A percentile compares a stretch with the other conserved stretches of the same genome.
phyloP scores from a whole-genome alignment of 345 rosid genomes.

The Hibiscus trionum region DNA sequence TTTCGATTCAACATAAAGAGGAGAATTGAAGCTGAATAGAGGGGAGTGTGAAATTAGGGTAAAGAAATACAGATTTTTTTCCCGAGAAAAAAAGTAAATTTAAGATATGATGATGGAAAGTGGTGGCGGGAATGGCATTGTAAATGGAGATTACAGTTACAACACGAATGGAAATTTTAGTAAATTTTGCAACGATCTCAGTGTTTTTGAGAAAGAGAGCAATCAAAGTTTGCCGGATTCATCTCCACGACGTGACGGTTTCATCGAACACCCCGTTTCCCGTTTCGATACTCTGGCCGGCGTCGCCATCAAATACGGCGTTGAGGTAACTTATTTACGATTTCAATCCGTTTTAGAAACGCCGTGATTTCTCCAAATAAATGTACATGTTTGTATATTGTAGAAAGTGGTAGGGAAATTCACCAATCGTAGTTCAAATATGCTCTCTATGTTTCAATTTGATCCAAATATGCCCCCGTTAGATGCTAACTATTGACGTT shows the following conservation, averaged over 20 bases:
- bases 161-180: background rate
- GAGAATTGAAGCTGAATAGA: background rate
- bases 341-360: background rate
- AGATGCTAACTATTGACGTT: too few species aligned
- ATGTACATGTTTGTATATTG: background rate
- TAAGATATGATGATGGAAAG: constrained; percentile 34
- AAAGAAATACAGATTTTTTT: background rate
- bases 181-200: constrained; percentile 19
- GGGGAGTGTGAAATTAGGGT: background rate
- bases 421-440: too few species aligned
- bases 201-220: constrained; percentile 13
- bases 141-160: constrained; percentile 19
- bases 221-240: constrained; percentile 29
- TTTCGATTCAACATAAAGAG: background rate
- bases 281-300: constrained; percentile 89
- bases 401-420: too few species aligned
- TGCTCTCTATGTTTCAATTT: too few species aligned
- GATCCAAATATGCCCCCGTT: too few species aligned
- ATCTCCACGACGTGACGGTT: constrained; percentile 25
- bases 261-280: constrained; percentile 61
- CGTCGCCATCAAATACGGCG: constrained; percentile 87
- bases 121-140: constrained; percentile 20
- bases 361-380: too few species aligned
- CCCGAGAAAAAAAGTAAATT: background rate
- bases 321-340: constrained; percentile 45